These are phyloP conservation scores for Penicillium sp. DNA, from an alignment of 2,329 filamentous ascomycete species.

Conservation along the genomic window DNA sequence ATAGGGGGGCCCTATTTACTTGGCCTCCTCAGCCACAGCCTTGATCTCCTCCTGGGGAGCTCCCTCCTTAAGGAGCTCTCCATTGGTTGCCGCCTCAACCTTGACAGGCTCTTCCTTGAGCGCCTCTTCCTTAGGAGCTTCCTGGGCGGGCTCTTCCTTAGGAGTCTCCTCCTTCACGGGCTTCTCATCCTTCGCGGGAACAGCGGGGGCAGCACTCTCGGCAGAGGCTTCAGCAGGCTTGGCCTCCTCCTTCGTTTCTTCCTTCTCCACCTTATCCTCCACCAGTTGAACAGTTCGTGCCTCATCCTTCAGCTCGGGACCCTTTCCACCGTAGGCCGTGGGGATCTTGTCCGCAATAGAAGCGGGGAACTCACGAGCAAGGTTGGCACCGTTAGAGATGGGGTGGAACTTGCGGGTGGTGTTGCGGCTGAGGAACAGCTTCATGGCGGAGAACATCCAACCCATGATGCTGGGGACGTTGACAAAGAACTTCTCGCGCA, in stretches of 20 bases:
- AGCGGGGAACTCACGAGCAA: conserved; percentile 65
- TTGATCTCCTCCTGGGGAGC: conserved; percentile 27
- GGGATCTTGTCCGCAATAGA: conserved; percentile 70
- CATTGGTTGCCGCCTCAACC: conserved; percentile 17
- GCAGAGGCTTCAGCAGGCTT: conserved; percentile 22
- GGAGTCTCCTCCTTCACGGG: conserved; percentile 22
- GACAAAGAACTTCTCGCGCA: conserved; percentile 93
- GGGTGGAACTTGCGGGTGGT: conserved; percentile 82
- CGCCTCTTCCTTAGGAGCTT: conserved; percentile 23
- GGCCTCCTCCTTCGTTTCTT: conserved; percentile 18
- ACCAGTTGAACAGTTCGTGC: conserved; percentile 41
- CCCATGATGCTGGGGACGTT: conserved; percentile 92
- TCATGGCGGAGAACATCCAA: conserved; percentile 79
- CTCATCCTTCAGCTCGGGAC: conserved; percentile 54
- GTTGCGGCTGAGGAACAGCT: conserved; percentile 74
- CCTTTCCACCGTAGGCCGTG: conserved; percentile 78
- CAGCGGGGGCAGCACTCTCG: conserved; percentile 13
- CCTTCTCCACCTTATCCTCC: conserved; percentile 30
- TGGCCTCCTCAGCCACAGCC: conserved; percentile 14
- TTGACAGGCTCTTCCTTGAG: not conserved
- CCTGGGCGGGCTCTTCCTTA: conserved; percentile 24
- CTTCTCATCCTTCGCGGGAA: conserved; percentile 22
- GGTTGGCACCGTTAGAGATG: conserved; percentile 72
- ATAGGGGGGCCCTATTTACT: conserved; percentile 2
- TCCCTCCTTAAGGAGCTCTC: conserved; percentile 28